phyloP scores from a whole-genome alignment of 306 rosid species.

The Erythrophleum fordii region DNA sequence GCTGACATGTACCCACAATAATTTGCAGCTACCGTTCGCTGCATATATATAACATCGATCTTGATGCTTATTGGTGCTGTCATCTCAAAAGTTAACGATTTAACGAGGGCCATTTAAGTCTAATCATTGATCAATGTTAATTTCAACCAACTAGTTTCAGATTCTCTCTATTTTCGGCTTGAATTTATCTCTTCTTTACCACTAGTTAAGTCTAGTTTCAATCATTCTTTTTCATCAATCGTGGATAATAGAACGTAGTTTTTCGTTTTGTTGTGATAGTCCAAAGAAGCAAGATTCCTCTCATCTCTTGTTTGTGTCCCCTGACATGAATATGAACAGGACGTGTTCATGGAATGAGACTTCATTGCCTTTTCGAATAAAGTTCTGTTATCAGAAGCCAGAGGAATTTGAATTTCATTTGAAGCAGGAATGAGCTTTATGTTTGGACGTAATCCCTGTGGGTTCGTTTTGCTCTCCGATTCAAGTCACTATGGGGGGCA shows the following conservation, averaged over 20 bases:
- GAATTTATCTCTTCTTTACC: not conserved
- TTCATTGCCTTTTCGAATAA: not conserved
- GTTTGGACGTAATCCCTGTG: not conserved
- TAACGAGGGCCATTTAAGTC: not conserved
- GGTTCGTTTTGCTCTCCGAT: not conserved
- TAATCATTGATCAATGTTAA: not conserved
- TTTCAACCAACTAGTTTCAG: not conserved
- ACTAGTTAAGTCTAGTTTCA: not conserved
- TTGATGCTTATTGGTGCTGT: conserved; percentile 8
- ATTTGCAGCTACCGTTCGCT: conserved; percentile 39
- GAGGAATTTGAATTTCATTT: not conserved
- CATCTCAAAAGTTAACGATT: not conserved
- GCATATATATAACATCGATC: conserved; percentile 3
- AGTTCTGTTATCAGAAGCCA: conserved; percentile 2
- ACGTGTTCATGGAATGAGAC: not conserved
- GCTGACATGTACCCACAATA: conserved; percentile 39
- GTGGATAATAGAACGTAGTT: not conserved
- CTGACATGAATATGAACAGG: not conserved
- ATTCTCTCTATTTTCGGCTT: not conserved
- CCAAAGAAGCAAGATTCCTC: not conserved
- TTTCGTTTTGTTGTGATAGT: not conserved
- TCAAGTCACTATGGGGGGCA: not conserved
- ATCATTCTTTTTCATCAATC: not conserved
- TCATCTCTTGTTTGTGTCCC: no score
- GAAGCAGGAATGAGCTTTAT: not conserved